These are phyloP conservation scores for Aphanocladium album DNA, from an alignment of 2,329 filamentous ascomycete genomes.

Conservation along the genomic window DNA sequence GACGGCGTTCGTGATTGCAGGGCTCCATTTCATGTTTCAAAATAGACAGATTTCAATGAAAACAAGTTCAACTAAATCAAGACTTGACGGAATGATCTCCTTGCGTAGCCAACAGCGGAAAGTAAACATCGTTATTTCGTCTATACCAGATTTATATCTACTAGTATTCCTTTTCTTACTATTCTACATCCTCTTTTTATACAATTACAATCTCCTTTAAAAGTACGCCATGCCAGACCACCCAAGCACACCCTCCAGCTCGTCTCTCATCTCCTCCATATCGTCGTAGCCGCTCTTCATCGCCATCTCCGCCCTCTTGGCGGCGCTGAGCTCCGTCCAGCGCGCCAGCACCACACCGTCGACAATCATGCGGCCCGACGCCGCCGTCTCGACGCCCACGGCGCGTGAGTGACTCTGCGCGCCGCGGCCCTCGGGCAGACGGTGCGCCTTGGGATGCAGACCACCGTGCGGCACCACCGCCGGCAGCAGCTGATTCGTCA, in stretches of 20 bases:
- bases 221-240: constrained; percentile 60
- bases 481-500: constrained; percentile 74
- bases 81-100: too few species aligned
- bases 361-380: constrained; percentile 62
- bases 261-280: constrained; percentile 62
- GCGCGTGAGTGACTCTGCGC: constrained; percentile 32
- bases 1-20: too few species aligned
- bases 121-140: not conserved
- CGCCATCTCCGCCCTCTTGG: constrained; percentile 66
- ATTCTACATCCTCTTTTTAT: not conserved
- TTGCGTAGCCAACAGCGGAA: too few species aligned
- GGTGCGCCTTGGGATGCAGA: constrained; percentile 77
- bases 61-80: too few species aligned
- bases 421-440: constrained; percentile 48
- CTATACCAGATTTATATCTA: not conserved
- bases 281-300: constrained; percentile 64
- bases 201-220: constrained; percentile 19
- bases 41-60: not conserved
- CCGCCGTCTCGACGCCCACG: constrained; percentile 52
- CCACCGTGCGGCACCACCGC: constrained; percentile 72
- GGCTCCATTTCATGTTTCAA: too few species aligned
- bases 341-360: constrained; percentile 72
- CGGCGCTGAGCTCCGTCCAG: constrained; percentile 71
- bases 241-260: constrained; percentile 59
- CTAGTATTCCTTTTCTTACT: not conserved